Evolutionary conservation across 225 moss, liverwort and hornwort species (phyloP), one percentile per base, ranked within the genome.

Genomic region (Thuidium tamariscinum): DNA sequence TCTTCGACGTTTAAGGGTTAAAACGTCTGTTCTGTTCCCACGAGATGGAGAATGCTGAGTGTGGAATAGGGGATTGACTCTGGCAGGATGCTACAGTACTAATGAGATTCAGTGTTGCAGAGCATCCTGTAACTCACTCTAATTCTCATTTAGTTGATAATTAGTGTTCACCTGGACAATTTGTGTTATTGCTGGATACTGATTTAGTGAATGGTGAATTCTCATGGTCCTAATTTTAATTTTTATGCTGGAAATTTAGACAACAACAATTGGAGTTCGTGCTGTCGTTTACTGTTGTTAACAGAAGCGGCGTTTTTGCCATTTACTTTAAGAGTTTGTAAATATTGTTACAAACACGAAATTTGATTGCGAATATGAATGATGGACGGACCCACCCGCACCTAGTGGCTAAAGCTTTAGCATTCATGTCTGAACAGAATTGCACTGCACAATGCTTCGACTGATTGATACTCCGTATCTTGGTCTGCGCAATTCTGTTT

Each of bases 51-150:
- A 37, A 67, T n/a, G 12, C 18, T 67, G 2, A 13, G 2, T 67
- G 2, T 12, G 13, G 9, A 32, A 1, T 63, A 63, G 3, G 17
- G 9, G 9, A 32, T 0, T 9, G 0, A 9, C 8, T 4, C 17
- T 9, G 1, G 8, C 16, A 32, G 16, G 63, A 34, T 63, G 9
- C 5, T 17, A 18, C 9, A 8, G 7, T 12, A 22, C 12, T 7
- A 39, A 39, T 21, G 23, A 68, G 23, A 8, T 41, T 41, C 8
- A 8, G 8, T 14, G 25, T 13, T 2, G 8, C 7, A 1, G 4
- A 8, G 2, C 4, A 13, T 37, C 22, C 13, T 23, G 2, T 13
- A 7, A 23, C 4, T 23, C 39, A 4, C 7, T 39, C 8, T 25
- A 23, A 4, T 23, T 14, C 39, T 41, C 13, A 68, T 23, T 68